phyloP scores from a whole-genome alignment of 2,329 filamentous ascomycete genomes.

The Fusarium beomiforme region DNA sequence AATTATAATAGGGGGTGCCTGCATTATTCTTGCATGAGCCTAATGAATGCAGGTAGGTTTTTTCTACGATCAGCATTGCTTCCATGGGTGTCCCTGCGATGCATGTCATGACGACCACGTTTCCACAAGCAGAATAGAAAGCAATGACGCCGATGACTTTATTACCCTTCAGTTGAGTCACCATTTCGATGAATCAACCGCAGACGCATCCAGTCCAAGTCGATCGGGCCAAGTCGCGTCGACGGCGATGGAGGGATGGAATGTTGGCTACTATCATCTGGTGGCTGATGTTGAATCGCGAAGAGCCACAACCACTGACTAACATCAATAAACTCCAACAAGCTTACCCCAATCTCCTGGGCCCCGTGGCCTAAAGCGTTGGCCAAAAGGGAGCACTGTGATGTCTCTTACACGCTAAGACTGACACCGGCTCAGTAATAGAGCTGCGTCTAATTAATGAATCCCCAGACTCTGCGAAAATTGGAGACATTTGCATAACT shows the following conservation, averaged over 20 bases:
- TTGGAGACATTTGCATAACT: constrained; percentile 16
- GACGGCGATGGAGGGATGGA: constrained; percentile 21
- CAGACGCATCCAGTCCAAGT: background rate
- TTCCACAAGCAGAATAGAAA: constrained; percentile 13
- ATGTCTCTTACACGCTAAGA: constrained; percentile 16
- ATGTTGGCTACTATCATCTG: constrained; percentile 30
- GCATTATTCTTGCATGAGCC: constrained; percentile 25
- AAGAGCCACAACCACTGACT: constrained; percentile 11
- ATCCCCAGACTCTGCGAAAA: constrained; percentile 36
- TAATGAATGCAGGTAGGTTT: constrained; percentile 13
- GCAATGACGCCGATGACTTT: constrained; percentile 29
- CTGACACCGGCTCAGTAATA: constrained; percentile 29
- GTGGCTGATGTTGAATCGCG: constrained; percentile 28
- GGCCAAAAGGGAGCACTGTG: constrained; percentile 16
- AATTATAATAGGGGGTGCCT: constrained; percentile 4
- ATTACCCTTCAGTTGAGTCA: constrained; percentile 21
- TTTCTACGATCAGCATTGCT: constrained; percentile 19
- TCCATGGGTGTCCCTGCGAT: constrained; percentile 28
- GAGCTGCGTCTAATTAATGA: constrained; percentile 22
- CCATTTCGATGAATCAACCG: constrained; percentile 14
- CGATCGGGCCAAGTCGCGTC: background rate
- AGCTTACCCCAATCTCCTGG: constrained; percentile 40
- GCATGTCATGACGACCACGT: constrained; percentile 42
- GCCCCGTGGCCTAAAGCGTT: constrained; percentile 33
- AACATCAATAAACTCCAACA: constrained; percentile 25